A percentile compares a stretch with the other conserved stretches of the same genome.
Evolutionary conservation across 345 rosid genomes (phyloP).

Genomic region (Populus pruinosa): DNA sequence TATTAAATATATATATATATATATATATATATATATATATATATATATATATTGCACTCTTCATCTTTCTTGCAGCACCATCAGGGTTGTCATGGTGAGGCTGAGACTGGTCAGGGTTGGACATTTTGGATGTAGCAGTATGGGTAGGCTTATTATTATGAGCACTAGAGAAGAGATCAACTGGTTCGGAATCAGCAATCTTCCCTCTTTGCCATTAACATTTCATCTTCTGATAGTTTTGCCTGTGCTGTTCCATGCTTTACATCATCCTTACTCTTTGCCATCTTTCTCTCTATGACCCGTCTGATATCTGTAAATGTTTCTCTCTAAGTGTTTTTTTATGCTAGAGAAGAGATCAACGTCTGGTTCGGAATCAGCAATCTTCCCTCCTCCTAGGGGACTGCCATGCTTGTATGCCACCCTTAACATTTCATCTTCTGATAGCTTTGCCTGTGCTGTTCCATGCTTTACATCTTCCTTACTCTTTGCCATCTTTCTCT

Average conservation of each 20-base stretch:
- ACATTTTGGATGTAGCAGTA: not conserved
- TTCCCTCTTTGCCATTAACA: too few relatives aligned
- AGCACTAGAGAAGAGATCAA: slow-evolving; percentile 12
- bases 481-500: slow-evolving; percentile 39
- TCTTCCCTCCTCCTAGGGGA: slow-evolving; percentile 35
- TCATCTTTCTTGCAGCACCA: too few relatives aligned
- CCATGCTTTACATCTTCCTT: slow-evolving; percentile 45
- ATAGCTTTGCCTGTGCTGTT: slow-evolving; percentile 50
- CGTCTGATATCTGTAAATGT: too few relatives aligned
- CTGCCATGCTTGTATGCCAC: slow-evolving; percentile 13
- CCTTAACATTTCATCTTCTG: slow-evolving; percentile 41
- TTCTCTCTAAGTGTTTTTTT: too few relatives aligned
- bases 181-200: too few relatives aligned
- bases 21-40: too few relatives aligned
- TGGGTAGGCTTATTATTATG: slow-evolving; percentile 7
- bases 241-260: too few relatives aligned
- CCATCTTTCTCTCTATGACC: too few relatives aligned
- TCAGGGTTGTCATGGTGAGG: not conserved
- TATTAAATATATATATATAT: too few relatives aligned
- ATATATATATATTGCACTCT: too few relatives aligned
- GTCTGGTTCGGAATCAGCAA: slow-evolving; percentile 46
- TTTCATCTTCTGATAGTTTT: too few relatives aligned
- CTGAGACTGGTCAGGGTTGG: not conserved
- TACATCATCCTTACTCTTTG: too few relatives aligned
- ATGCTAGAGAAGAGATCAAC: slow-evolving; percentile 15